Conservation (phyloP, 192 early-diverging fungal species). For the Mortierella hygrophila region DNA sequence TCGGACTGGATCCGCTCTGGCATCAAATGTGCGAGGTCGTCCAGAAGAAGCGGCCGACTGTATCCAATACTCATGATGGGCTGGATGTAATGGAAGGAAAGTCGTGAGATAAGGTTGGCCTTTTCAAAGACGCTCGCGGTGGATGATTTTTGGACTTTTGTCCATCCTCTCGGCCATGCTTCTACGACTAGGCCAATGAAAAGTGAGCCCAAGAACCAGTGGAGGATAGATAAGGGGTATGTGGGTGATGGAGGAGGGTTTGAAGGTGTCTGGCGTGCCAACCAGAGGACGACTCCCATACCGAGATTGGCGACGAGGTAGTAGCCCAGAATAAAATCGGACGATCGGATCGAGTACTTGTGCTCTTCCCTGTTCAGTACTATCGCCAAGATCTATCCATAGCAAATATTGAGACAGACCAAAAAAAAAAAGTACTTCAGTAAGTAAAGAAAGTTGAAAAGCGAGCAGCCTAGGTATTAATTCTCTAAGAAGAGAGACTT, state of each 20-base stretch:
- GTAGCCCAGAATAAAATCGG: slow-evolving; percentile 29
- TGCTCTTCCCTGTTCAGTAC: slow-evolving; percentile 34
- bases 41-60: slow-evolving; percentile 13
- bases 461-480: too few relatives aligned
- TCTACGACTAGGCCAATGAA: slow-evolving; percentile 20
- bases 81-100: slow-evolving; percentile 48
- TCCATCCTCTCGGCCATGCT: slow-evolving; percentile 32
- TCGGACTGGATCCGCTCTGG: slow-evolving; percentile 29
- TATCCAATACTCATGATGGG: slow-evolving; percentile 36
- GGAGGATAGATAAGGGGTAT: not conserved
- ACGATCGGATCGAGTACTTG: slow-evolving; percentile 29
- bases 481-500: not conserved
- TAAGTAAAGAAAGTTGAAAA: not conserved
- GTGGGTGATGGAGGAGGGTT: not conserved
- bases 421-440: not conserved
- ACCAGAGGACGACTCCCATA: not conserved
- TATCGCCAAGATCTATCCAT: slow-evolving; percentile 15
- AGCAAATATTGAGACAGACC: not conserved
- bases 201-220: slow-evolving; percentile 9
- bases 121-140: slow-evolving; percentile 39
- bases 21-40: slow-evolving; percentile 31
- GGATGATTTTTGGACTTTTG: slow-evolving; percentile 22
- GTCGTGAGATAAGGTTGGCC: slow-evolving; percentile 40
- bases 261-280: not conserved
- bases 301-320: slow-evolving; percentile 14